Evolutionary conservation across 331 rosid genomes (phyloP).

Genomic region (Phaseolus coccineus): DNA sequence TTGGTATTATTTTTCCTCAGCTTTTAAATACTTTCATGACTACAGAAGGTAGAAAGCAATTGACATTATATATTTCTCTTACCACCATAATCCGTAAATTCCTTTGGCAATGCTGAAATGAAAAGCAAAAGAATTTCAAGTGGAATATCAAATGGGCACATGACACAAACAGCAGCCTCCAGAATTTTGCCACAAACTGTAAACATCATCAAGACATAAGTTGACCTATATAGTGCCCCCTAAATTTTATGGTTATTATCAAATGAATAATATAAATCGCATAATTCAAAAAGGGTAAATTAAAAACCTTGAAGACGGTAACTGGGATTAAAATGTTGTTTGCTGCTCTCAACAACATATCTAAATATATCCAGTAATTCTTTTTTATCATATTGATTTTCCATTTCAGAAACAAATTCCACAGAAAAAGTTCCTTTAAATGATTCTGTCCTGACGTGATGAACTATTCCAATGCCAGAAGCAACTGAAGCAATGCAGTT

Average conservation of each 20-base stretch:
- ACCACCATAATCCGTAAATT: constrained; percentile 84
- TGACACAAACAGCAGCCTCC: constrained; percentile 75
- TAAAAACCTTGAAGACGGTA: constrained; percentile 88
- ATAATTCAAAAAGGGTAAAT: constrained; percentile 52
- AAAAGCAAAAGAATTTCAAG: constrained; percentile 76
- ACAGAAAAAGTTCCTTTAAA: constrained; percentile 41
- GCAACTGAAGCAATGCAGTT: constrained; percentile 92
- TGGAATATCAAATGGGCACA: constrained; percentile 73
- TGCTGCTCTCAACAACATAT: constrained; percentile 88
- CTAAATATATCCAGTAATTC: constrained; percentile 72
- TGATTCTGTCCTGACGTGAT: constrained; percentile 46
- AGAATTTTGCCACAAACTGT: constrained; percentile 83
- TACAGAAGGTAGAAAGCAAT: constrained; percentile 29
- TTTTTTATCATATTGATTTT: constrained; percentile 52
- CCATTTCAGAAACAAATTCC: constrained; percentile 50
- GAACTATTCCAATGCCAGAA: constrained; percentile 45
- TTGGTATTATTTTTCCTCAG: not conserved
- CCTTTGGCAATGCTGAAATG: constrained; percentile 85
- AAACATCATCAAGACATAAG: constrained; percentile 36
- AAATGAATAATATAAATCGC: constrained; percentile 37
- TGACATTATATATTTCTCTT: constrained; percentile 45
- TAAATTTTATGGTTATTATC: constrained; percentile 31
- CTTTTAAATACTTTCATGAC: constrained; percentile 2
- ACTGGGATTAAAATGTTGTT: constrained; percentile 95
- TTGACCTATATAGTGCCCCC: constrained; percentile 38